Conservation (phyloP, 805 yeast genomes). For the Starmerella scarabaei region DNA sequence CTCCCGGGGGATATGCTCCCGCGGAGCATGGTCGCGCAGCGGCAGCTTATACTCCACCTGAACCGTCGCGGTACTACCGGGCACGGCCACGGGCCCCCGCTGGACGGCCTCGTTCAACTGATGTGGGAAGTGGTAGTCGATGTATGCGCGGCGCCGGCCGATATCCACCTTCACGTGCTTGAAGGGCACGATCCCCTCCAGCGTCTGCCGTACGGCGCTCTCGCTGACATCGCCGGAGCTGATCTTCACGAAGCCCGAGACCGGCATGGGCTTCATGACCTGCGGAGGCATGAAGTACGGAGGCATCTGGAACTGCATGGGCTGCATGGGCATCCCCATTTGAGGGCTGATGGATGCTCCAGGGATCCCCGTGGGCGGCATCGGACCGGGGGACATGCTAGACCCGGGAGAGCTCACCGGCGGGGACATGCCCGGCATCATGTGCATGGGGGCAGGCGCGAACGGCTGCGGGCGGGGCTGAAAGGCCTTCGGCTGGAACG, state of each 20-base stretch:
- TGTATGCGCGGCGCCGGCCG: neutral
- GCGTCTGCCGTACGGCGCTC: constrained; percentile 19
- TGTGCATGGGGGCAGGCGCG: neutral
- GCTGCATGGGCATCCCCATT: neutral
- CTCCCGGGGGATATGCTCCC: too few relatives aligned
- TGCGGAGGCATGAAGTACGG: neutral
- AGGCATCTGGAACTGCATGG: neutral
- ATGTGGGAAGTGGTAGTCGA: neutral
- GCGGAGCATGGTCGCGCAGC: too few relatives aligned
- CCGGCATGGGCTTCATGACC: neutral
- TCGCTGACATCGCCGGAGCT: neutral
- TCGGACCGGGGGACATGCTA: too few relatives aligned
- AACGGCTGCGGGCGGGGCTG: neutral
- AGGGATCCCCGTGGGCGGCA: too few relatives aligned
- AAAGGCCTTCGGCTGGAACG: constrained; percentile 5
- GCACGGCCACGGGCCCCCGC: neutral
- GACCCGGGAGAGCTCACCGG: too few relatives aligned
- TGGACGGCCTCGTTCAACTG: neutral
- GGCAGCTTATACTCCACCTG: too few relatives aligned
- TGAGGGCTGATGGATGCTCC: too few relatives aligned
- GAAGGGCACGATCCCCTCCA: neutral
- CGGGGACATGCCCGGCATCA: neutral
- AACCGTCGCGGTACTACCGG: too few relatives aligned
- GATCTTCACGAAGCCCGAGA: neutral
- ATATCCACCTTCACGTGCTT: constrained; percentile 15